Percentiles rank a stretch among this genome's conserved stretches.
These are phyloP conservation scores for Papiliotrema nemorosa DNA, from an alignment of 1,284 basidiomycete species.

Conservation along the genomic window DNA sequence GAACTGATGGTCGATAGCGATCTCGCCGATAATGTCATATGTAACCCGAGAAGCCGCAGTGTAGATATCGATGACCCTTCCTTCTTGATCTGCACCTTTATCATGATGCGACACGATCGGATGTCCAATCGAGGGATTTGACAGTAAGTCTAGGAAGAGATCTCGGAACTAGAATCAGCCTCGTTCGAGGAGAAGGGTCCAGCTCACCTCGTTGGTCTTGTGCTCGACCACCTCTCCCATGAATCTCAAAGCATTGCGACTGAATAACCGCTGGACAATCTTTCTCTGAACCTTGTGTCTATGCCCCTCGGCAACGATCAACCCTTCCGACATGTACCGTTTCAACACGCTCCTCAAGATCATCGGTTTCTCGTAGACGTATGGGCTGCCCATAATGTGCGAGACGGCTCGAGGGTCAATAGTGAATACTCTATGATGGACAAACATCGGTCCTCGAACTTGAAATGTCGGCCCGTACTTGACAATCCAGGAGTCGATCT, in stretches of 20 bases:
- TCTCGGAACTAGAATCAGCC: constrained; percentile 12
- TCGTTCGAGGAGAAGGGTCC: not conserved
- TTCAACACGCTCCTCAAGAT: constrained; percentile 17
- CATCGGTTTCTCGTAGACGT: constrained; percentile 18
- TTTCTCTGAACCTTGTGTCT: constrained; percentile 25
- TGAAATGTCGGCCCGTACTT: constrained; percentile 16
- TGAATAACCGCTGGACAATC: constrained; percentile 24
- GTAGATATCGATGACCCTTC: constrained; percentile 22
- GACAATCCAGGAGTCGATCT: constrained; percentile 14
- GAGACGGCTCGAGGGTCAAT: constrained; percentile 22
- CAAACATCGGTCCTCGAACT: constrained; percentile 16
- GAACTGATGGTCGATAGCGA: constrained; percentile 21
- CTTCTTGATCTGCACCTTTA: not conserved
- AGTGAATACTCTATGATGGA: constrained; percentile 25
- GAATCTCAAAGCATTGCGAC: constrained; percentile 10
- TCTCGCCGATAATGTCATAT: constrained; percentile 26
- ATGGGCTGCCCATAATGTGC: constrained; percentile 18
- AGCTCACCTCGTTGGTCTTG: constrained; percentile 22
- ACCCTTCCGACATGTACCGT: constrained; percentile 23
- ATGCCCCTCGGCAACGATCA: constrained; percentile 28
- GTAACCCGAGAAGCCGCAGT: constrained; percentile 14
- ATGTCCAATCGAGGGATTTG: constrained; percentile 3
- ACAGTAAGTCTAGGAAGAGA: constrained; percentile 12
- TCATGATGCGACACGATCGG: constrained; percentile 8
- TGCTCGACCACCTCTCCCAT: constrained; percentile 20